Base-by-base conservation (phyloP, 495 filamentous ascomycete genomes). In the Neurospora sp. region DNA sequence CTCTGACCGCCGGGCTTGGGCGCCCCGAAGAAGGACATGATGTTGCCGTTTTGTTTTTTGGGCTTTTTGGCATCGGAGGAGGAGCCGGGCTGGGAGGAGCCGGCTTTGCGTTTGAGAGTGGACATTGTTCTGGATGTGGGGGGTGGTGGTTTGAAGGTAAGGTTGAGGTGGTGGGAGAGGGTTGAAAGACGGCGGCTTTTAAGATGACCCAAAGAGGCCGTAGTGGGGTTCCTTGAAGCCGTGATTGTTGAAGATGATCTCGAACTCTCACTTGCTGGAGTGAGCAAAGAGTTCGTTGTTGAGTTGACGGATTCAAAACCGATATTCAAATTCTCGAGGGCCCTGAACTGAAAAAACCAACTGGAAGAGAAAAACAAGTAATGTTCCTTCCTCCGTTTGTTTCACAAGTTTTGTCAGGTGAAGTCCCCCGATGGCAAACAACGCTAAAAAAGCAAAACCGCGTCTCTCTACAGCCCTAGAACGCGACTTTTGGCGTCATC, bases 61-160 rank as follows among this genome's bases (percentile, higher is more conserved):
- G 91, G 79, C 81, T 97, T 98, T 81, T 94, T 94, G 37, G 87
- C 80, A 3, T 81, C 81, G 37, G 84, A 78, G 31, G 84, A 78
- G 7, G 82, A 79, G 20, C 82, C 79, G 18, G 84, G 79, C 27
- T 85, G 76, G 4, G 87, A 83, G 45, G 79, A 79, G 53, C 53
- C 53, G 45, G 89, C 88, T 84, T 93, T 94, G 74, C 92, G 90
- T 83, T 95, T 95, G 70, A 89, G 79, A 18, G 83, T 79, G 3
- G 85, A 85, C 83, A 87, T 87, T 71, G 73, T 81, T 73, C 9
- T 22, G 59, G 38, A n/a, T 12, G n/a, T 22, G 14, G 4, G 20
- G 38, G 16, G 22, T 39, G 44, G 14, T 42, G 35, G 14, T 20
- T 22, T 16, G 44, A 27, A 38, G 65, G 71, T 31, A n/a, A 18